Base-by-base conservation (phyloP, 2,329 filamentous ascomycete species). In the Pseudogymnoascus pannorum region DNA sequence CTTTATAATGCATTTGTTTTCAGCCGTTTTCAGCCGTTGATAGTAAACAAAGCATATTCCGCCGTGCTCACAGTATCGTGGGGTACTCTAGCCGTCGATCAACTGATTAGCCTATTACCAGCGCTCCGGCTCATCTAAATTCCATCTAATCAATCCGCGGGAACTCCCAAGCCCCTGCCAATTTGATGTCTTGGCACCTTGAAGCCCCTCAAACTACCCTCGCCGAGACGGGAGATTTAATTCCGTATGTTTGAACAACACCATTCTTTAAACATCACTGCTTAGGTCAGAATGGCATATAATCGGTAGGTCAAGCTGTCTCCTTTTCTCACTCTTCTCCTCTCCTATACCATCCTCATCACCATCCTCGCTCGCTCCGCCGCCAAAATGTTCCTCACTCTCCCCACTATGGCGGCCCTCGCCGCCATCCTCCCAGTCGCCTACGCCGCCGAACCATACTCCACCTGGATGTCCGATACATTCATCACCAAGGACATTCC, bases 401-500 rank as follows among this genome's bases (percentile, higher is more conserved):
- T 58, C n/a, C 20, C 54, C n/a, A 58, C 54, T 16, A 5, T 36
- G 18, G 54, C 54, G 29, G 54, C 54, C 12, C 26, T 58, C 26
- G 54, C 26, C 18, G 16, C 29, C 18, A 14, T 58, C 31, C 54
- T 58, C 8, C 54, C 29, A 58, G 12, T n/a, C 12, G 16, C 22
- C 54, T 58, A 36, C n/a, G 54, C 54, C 29, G 35, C 29, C 9
- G 18, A 58, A 16, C 44, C 44, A 29, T 51, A 51, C 7, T 54
- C 58, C 14, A 61, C 58, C 8, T 61, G 60, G 59, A 78, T 81
- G 73, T 75, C 79, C 9, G 73, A 78, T 58, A 81, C 79, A 1
- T 77, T 79, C 66, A 76, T 81, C 42, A 67, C 69, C 58, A 70
- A 73, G 64, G 71, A 73, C 2, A 70, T 78, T 2, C 62, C 69